phyloP scores from a whole-genome alignment of 169 alveolate species.

The Cytauxzoon felis region DNA sequence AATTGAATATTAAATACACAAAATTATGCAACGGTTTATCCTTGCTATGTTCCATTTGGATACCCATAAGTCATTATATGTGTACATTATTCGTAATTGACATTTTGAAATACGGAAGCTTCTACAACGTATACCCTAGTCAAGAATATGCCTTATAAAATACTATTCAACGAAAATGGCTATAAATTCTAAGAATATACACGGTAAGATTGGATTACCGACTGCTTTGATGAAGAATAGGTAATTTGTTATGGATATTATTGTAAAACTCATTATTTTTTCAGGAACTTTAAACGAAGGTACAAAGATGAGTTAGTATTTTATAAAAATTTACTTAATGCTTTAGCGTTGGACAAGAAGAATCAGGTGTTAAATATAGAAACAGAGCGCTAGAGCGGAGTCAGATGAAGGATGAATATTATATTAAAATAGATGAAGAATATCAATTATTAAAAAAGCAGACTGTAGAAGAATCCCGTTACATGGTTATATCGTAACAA shows the following conservation, averaged over 20 bases:
- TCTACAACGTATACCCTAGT: no score
- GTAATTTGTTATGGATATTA: no score
- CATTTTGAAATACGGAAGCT: neutral
- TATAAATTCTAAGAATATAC: neutral
- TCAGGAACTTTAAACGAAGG: no score
- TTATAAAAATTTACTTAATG: no score
- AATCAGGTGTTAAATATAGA: conserved; percentile 18
- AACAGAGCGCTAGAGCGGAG: conserved; percentile 50
- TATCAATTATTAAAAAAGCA: conserved; percentile 25
- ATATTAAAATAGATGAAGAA: conserved; percentile 36
- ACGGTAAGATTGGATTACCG: neutral
- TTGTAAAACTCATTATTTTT: no score
- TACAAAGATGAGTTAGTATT: no score
- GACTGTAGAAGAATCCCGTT: conserved; percentile 61
- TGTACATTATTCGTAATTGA: neutral
- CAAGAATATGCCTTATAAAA: no score
- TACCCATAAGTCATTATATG: neutral
- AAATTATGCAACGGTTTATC: no score
- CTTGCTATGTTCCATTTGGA: no score
- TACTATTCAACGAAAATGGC: no score
- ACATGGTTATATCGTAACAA: conserved; percentile 24
- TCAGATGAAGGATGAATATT: conserved; percentile 52
- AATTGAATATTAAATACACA: no score
- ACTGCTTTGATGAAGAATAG: neutral
- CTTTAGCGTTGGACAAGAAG: no score